phyloP scores from a whole-genome alignment of 2,329 filamentous ascomycete species.

The Ceratocystis harringtonii region DNA sequence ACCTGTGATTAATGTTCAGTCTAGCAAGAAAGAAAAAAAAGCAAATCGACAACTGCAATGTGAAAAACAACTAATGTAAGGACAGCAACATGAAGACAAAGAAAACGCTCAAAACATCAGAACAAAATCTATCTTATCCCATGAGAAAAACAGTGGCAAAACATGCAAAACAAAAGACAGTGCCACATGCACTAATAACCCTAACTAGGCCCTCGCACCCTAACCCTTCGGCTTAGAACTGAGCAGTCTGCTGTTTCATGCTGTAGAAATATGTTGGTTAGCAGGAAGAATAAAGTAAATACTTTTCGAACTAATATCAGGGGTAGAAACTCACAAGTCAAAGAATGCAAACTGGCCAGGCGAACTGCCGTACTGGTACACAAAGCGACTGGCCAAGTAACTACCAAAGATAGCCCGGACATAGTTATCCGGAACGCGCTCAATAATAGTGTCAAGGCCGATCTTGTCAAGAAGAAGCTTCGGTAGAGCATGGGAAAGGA shows the following conservation, averaged over 20 bases:
- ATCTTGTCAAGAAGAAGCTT: slow-evolving; percentile 75
- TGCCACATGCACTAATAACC: background rate
- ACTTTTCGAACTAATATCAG: no score
- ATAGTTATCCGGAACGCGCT: slow-evolving; percentile 81
- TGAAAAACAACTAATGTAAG: background rate
- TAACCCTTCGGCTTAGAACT: background rate
- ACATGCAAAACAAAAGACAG: background rate
- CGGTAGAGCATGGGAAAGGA: slow-evolving; percentile 75
- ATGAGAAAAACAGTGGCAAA: background rate
- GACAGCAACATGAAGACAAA: background rate
- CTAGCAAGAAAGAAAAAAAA: background rate
- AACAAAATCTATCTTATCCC: slow-evolving; percentile 5
- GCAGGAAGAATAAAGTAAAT: background rate
- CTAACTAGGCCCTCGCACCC: background rate
- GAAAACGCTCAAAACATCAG: slow-evolving; percentile 4
- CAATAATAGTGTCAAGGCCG: slow-evolving; percentile 73
- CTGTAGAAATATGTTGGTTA: slow-evolving; percentile 25
- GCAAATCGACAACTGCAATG: background rate
- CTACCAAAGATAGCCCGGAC: slow-evolving; percentile 91
- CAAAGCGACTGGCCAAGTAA: slow-evolving; percentile 86
- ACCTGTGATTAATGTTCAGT: background rate
- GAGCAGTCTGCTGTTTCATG: slow-evolving; percentile 34
- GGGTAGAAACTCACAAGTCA: slow-evolving; percentile 60
- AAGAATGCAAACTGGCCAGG: slow-evolving; percentile 98
- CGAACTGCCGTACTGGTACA: slow-evolving; percentile 85